These are phyloP conservation scores for Gnaphalium uliginosum DNA, from an alignment of 129 eudicot genomes.

Conservation along the genomic window DNA sequence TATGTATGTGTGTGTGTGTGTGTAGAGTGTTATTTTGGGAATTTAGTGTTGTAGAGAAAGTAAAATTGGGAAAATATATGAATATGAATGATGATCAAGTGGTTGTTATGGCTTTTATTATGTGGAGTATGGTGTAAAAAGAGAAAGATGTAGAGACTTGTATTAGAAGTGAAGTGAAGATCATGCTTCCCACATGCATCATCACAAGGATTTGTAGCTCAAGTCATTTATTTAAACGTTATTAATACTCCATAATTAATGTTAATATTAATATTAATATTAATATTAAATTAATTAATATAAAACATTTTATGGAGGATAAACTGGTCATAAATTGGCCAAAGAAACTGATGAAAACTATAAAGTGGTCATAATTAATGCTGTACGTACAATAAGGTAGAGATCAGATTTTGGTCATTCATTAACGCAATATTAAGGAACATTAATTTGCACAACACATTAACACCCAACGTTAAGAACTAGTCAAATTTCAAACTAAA, in stretches of 20 bases:
- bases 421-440: no score
- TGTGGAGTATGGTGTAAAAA: conserved; percentile 27
- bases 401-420: no score
- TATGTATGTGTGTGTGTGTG: no score
- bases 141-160: conserved; percentile 32
- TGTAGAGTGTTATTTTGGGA: neutral
- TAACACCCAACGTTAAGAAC: no score
- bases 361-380: no score
- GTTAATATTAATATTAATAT: neutral
- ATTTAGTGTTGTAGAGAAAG: neutral
- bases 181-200: conserved; percentile 33
- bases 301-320: neutral
- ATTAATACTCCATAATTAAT: neutral
- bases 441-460: no score
- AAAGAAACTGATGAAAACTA: neutral
- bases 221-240: neutral
- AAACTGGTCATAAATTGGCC: neutral
- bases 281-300: neutral
- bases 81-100: conserved; percentile 20
- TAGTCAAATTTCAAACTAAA: no score
- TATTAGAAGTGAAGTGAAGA: conserved; percentile 38
- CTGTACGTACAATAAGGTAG: no score
- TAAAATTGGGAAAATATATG: neutral
- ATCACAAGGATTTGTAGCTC: conserved; percentile 16
- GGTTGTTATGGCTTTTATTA: conserved; percentile 30